These are phyloP conservation scores for Pulveroboletus sp. DNA, from an alignment of 1,284 basidiomycete genomes.

Conservation along the genomic window DNA sequence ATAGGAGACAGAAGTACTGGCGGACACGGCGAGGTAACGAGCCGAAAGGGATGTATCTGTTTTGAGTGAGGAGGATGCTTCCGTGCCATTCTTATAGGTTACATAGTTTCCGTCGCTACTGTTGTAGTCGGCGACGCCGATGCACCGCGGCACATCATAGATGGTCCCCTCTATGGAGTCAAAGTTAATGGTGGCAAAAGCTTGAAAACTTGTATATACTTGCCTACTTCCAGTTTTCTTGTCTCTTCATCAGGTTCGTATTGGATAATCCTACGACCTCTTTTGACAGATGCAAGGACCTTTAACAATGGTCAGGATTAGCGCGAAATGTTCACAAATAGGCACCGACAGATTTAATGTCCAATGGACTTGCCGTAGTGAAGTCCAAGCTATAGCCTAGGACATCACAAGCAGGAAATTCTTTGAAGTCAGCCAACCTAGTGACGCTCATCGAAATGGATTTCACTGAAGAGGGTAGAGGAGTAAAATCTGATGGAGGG, in stretches of 20 bases:
- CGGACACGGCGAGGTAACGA: slow-evolving; percentile 6
- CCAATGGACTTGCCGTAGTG: slow-evolving; percentile 6
- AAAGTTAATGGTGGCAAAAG: too few relatives aligned
- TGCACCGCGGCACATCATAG: background rate
- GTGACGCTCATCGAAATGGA: background rate
- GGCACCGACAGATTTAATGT: slow-evolving; percentile 2
- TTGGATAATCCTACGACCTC: background rate
- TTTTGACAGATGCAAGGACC: slow-evolving; percentile 1
- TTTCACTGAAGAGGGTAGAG: background rate
- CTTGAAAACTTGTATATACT: too few relatives aligned
- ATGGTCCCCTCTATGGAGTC: background rate
- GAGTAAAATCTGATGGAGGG: background rate
- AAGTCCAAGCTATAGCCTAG: slow-evolving; percentile 12
- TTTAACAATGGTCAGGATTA: background rate
- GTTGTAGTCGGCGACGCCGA: background rate
- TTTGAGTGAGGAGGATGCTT: background rate
- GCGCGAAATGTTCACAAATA: background rate
- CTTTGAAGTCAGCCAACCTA: background rate
- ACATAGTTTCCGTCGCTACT: slow-evolving; percentile 3
- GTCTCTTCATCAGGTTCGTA: slow-evolving; percentile 3
- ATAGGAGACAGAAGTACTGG: slow-evolving; percentile 5
- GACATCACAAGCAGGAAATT: slow-evolving; percentile 5
- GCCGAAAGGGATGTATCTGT: background rate
- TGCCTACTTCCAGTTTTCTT: slow-evolving; percentile 2
- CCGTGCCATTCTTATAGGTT: background rate